phyloP scores from a whole-genome alignment of 1,284 basidiomycete species.

The Ustilago nuda region DNA sequence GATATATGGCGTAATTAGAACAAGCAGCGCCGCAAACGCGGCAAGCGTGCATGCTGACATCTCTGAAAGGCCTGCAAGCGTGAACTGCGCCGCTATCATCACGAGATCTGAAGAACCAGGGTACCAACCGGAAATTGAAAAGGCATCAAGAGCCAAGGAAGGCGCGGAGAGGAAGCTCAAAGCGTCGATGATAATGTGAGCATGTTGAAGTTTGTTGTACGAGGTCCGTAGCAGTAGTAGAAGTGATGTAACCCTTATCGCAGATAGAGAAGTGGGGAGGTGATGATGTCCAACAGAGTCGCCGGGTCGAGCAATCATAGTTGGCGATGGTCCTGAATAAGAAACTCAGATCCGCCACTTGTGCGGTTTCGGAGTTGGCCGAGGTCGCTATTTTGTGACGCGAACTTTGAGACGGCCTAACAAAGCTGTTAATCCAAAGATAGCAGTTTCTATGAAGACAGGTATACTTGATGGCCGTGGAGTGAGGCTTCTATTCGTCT shows the following conservation, averaged over 20 bases:
- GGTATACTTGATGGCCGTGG: background rate
- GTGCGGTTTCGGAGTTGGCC: slow-evolving; percentile 31
- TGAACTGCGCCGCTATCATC: background rate
- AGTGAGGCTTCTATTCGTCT: slow-evolving; percentile 10
- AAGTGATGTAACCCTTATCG: background rate
- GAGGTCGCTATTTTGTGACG: slow-evolving; percentile 3
- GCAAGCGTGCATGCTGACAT: slow-evolving; percentile 1
- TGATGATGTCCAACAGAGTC: background rate
- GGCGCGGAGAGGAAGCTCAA: background rate
- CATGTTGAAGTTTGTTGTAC: background rate
- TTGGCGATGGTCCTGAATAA: slow-evolving; percentile 9
- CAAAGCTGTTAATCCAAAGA: background rate
- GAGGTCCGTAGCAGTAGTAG: background rate
- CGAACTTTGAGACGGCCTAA: slow-evolving; percentile 6
- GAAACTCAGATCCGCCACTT: slow-evolving; percentile 18
- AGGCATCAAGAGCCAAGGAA: background rate
- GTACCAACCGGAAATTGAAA: background rate
- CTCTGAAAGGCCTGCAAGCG: background rate
- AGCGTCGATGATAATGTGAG: no score
- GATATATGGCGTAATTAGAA: slow-evolving; percentile 9
- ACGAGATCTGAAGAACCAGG: background rate
- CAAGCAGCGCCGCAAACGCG: slow-evolving; percentile 3
- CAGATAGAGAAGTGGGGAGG: background rate
- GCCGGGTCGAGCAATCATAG: background rate
- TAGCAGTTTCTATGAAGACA: background rate